Evolutionary conservation across 2,329 filamentous ascomycete species (phyloP), one percentile per base, ranked within the genome.

Genomic region (Pseudogymnoascus sp.): DNA sequence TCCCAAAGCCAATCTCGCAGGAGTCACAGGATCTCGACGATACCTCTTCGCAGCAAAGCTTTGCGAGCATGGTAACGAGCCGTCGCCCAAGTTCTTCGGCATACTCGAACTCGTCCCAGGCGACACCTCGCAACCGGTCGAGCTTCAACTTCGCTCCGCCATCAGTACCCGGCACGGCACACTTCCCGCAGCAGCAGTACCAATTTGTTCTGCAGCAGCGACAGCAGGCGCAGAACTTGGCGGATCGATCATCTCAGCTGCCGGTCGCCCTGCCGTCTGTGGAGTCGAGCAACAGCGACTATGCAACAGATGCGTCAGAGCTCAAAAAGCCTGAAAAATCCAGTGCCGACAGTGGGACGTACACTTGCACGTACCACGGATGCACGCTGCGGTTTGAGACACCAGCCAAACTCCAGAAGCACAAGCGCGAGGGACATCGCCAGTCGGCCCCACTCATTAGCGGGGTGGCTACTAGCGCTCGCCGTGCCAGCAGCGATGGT

Each of bases 341-440:
- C 2, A 78, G 79, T 14, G 89, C 91, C 0, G 90, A 96, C 66
- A 83, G 86, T 18, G 93, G 93, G 11, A 96, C 92, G 0, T 99
- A 97, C 75, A 96, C 92, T 1, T 99, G 94, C 75, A 97, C 92
- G 0, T 96, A 96, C 69, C 91, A 96, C 69, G 91, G 91, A 9
- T 97, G 94, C 71, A 87, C 86, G 0, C 79, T 88, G 66, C 88
- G 94, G 60, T 99, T 99, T 70, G 90, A 96, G 67, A 91, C 91
- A 1, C 91, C 91, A 4, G 81, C 85, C 7, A 85, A 92, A 67
- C 80, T 99, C 3, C 92, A 97, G 73, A 94, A 94, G 76, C 94
- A 99, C 78, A 97, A 97, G 78, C 86, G 92, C 22, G 94, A 99
- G 71, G 90, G 87, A 4, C 94, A 99, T 72, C 85, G 93, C 57